Base-by-base conservation (phyloP, 495 filamentous ascomycete species). In the Aspergillus conjunctus region DNA sequence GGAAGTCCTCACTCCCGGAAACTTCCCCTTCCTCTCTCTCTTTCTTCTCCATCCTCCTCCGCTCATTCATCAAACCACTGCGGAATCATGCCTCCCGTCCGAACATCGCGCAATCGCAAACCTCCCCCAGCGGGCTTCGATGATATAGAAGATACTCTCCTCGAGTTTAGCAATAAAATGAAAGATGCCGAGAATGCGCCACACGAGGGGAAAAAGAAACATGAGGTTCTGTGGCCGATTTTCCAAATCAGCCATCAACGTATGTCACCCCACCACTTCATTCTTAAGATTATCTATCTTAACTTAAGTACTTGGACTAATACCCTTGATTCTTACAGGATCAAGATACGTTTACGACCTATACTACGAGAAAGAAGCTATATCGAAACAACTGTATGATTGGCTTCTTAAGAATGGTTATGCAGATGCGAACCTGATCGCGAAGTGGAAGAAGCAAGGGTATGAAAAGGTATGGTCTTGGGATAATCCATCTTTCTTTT, bases 381-480 rank as follows among this genome's bases (percentile, higher is more conserved):
- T 99, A 75, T 88, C 83, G 60, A 92, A 90, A 73, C 80, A 85
- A 71, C 81, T 98, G 14, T 99, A 99, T 73, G 93, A 97, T 61
- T 99, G 90, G 89, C 79, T 98, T 66, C 81, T 98, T 48, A 99
- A 99, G 83, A 96, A 97, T 72, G 87, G 87, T 50, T 98, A 99
- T 73, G 94, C 91, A 10, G 94, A 99, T 78, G 85, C 89, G 18
- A 93, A 89, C 73, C 78, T 99, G 62, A 98, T 99, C 69, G 94
- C 94, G 15, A 98, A 99, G 77, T 99, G 94, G 94, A 99, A 99
- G 84, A 99, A 98, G 77, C 89, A 93, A 68, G 95, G 94, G 20
- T 99, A 99, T 75, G 94, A 98, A 77, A 97, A 98, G 86, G 90
- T 91, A 75, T 50, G 80, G 20, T n/a, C n/a, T n/a, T n/a, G n/a